Conservation (phyloP, 306 rosid species). For the Notholithocarpus densiflorus region DNA sequence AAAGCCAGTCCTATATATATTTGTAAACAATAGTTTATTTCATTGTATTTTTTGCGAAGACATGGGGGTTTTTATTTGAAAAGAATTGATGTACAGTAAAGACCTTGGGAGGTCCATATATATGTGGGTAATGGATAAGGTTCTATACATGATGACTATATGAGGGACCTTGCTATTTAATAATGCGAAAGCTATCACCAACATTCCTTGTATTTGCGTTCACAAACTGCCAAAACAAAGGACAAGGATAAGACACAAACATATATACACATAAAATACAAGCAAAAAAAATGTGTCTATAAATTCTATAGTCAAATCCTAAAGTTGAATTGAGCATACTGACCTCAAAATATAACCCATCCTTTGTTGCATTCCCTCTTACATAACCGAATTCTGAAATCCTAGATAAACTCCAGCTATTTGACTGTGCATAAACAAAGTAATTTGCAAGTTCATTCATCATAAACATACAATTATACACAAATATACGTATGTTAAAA, state of each 20-base stretch:
- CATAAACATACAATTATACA: no score
- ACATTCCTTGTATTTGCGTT: constrained; percentile 28
- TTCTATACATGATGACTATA: background rate
- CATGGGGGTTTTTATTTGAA: no score
- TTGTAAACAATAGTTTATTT: no score
- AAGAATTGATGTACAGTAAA: no score
- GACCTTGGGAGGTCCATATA: no score
- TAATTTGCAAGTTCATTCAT: background rate
- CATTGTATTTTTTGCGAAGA: no score
- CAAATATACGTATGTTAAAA: no score
- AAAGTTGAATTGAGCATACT: background rate
- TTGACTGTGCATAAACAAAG: background rate
- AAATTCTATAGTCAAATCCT: background rate
- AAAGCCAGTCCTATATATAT: no score
- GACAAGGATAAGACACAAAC: background rate
- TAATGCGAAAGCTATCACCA: constrained; percentile 36
- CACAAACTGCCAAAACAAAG: constrained; percentile 32
- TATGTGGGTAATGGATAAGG: background rate
- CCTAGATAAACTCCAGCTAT: constrained; percentile 38
- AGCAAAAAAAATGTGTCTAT: no score
- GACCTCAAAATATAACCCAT: constrained; percentile 41
- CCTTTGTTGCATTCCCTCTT: constrained; percentile 45
- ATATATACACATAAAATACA: background rate
- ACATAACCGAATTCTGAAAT: constrained; percentile 38
- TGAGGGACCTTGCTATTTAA: constrained; percentile 2